Conservation (phyloP, 2,329 filamentous ascomycete species). For the Beauveria australis region DNA sequence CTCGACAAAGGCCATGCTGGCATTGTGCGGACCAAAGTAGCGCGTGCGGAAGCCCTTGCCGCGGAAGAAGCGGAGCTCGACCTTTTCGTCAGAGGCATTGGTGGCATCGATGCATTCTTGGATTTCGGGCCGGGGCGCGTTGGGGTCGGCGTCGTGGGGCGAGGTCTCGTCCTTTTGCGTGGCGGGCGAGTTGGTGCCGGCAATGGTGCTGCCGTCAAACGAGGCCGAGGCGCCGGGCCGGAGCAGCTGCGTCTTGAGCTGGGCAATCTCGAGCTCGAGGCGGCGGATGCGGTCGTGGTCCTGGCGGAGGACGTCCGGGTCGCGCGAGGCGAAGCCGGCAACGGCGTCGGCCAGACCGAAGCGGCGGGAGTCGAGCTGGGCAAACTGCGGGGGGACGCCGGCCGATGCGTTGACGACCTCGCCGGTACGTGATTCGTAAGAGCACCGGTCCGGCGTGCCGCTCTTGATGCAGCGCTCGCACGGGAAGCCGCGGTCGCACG, state of each 20-base stretch:
- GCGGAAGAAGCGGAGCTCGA: conserved; percentile 49
- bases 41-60: conserved; percentile 52
- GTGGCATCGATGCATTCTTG: conserved; percentile 33
- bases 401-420: conserved; percentile 41
- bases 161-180: conserved; percentile 34
- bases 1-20: conserved; percentile 52
- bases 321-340: conserved; percentile 25
- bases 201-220: conserved; percentile 44
- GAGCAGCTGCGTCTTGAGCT: conserved; percentile 44
- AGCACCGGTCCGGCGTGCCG: conserved; percentile 51
- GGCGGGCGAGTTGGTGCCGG: conserved; percentile 34
- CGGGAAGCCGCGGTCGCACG: conserved; percentile 53
- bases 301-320: conserved; percentile 30
- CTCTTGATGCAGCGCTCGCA: conserved; percentile 56
- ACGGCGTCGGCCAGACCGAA: conserved; percentile 24
- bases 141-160: conserved; percentile 22
- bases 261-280: conserved; percentile 50
- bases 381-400: conserved; percentile 35
- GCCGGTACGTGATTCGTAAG: conserved; percentile 48
- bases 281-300: conserved; percentile 52
- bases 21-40: conserved; percentile 53
- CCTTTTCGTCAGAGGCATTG: conserved; percentile 35
- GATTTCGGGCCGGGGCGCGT: conserved; percentile 27
- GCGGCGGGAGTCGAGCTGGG: conserved; percentile 31
- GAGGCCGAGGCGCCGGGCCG: conserved; percentile 33